Evolutionary conservation across 805 yeast genomes (phyloP), one percentile per base, ranked within the genome.

Genomic region (Suhomyces canberraensis): DNA sequence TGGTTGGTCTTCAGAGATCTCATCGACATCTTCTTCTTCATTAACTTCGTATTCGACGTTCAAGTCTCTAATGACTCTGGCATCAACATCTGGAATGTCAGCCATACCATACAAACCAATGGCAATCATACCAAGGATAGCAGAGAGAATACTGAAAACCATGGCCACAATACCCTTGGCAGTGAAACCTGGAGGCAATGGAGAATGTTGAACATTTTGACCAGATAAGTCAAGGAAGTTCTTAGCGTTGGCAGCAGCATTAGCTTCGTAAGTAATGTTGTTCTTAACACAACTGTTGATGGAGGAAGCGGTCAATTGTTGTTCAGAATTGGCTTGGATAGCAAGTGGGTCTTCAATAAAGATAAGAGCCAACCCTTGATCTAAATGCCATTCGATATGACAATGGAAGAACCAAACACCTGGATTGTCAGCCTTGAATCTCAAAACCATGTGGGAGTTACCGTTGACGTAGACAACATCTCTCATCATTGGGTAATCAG

Each of bases 381-480:
- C 75, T 72, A 91, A 76, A 69, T 93, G 98, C 98, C 98, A 91
- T 61, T 93, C 98, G 54, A 93, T 84, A 61, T 91, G 98, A 66
- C 98, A 91, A 69, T 91, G 98, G 95, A 93, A 93, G 62, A 81
- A 78, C 98, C 98, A 91, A 29, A 90, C 90, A 70, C 98, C 98
- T 21, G 98, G 98, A 62, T 93, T 93, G 59, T 84, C 81, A 36
- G 98, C 95, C 55, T 76, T 78, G 73, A 89, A 91, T 58, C 98
- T 78, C 45, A 91, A 56, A 21, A 87, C 90, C 54, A 89, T 75
- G 67, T 86, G 81, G 2, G 96, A 89, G 56, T 85, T 85, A 18
- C 95, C 89, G 57, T 79, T 76, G 31, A 85, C 86, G 51, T 79
- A 82, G 8, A 84, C 66, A 8, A 84, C 78, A 60, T 93, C 98